phyloP scores from a whole-genome alignment of 2,329 filamentous ascomycete species.

The Pseudogymnoascus sp. region DNA sequence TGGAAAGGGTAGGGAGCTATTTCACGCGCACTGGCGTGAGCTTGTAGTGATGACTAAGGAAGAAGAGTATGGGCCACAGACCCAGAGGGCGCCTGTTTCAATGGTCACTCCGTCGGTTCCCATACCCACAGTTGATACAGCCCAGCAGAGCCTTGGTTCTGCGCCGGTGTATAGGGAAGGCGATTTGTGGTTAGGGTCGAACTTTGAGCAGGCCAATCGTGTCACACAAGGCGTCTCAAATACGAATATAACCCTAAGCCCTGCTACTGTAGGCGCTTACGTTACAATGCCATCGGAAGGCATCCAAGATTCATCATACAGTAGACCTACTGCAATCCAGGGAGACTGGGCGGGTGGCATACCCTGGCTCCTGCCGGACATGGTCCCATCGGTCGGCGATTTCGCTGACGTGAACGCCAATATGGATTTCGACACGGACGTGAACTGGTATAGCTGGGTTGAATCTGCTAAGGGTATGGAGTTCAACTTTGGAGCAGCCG shows the following conservation, averaged over 20 bases:
- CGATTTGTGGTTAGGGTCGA: background rate
- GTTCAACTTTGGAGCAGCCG: background rate
- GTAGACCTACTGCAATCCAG: constrained; percentile 8
- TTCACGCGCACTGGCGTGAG: constrained; percentile 26
- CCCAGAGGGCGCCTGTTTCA: background rate
- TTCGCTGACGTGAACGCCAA: constrained; percentile 20
- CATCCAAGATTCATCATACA: constrained; percentile 9
- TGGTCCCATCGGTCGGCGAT: constrained; percentile 17
- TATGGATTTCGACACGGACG: constrained; percentile 27
- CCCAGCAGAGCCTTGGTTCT: background rate
- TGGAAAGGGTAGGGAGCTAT: constrained; percentile 17
- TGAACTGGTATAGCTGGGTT: constrained; percentile 33
- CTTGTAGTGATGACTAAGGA: constrained; percentile 18
- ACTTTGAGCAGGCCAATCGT: constrained; percentile 9
- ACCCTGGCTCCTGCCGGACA: constrained; percentile 24
- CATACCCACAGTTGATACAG: background rate
- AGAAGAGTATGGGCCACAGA: background rate
- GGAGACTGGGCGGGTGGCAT: constrained; percentile 12
- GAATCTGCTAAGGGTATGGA: constrained; percentile 27
- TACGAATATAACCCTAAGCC: background rate
- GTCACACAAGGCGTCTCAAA: background rate
- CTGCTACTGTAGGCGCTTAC: background rate
- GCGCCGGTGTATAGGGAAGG: background rate
- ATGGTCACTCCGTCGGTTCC: background rate
- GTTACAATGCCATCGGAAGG: constrained; percentile 6